Percentiles rank a stretch among this genome's conserved stretches.
Evolutionary conservation across 1,284 basidiomycete species (phyloP).

Genomic region (Calocybe gambosa): DNA sequence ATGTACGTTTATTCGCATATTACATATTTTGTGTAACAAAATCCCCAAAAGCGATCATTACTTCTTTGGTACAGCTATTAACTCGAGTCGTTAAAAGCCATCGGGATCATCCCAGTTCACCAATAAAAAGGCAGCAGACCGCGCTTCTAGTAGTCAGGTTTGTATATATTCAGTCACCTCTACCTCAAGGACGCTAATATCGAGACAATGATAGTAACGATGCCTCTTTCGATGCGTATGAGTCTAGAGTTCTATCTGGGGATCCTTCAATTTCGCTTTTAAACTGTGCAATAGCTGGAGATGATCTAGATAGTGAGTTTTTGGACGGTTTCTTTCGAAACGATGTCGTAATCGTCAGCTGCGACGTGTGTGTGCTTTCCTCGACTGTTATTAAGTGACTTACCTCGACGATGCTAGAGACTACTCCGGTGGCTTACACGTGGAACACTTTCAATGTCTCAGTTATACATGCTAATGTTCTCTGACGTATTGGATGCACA

Average conservation of each 20-base stretch:
- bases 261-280: slow-evolving; percentile 16
- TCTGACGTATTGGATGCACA: slow-evolving; percentile 26
- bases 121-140: slow-evolving; percentile 15
- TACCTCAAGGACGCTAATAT: neutral
- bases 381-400: slow-evolving; percentile 12
- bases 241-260: slow-evolving; percentile 9
- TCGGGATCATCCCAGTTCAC: slow-evolving; percentile 13
- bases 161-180: slow-evolving; percentile 7
- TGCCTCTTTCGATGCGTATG: slow-evolving; percentile 5
- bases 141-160: slow-evolving; percentile 28
- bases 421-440: slow-evolving; percentile 26
- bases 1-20: slow-evolving; percentile 17
- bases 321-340: slow-evolving; percentile 26
- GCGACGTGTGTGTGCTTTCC: slow-evolving; percentile 27
- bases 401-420: slow-evolving; percentile 14
- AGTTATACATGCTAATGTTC: slow-evolving; percentile 39
- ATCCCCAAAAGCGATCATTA: slow-evolving; percentile 17
- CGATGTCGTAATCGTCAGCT: slow-evolving; percentile 32
- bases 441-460: slow-evolving; percentile 29
- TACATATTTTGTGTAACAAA: neutral
- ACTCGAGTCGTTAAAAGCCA: slow-evolving; percentile 21
- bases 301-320: slow-evolving; percentile 14
- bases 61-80: slow-evolving; percentile 20
- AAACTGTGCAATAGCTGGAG: slow-evolving; percentile 16
- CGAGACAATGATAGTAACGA: slow-evolving; percentile 9